Conservation (phyloP, 257 asterid species). For the Nicotiana attenuata region DNA sequence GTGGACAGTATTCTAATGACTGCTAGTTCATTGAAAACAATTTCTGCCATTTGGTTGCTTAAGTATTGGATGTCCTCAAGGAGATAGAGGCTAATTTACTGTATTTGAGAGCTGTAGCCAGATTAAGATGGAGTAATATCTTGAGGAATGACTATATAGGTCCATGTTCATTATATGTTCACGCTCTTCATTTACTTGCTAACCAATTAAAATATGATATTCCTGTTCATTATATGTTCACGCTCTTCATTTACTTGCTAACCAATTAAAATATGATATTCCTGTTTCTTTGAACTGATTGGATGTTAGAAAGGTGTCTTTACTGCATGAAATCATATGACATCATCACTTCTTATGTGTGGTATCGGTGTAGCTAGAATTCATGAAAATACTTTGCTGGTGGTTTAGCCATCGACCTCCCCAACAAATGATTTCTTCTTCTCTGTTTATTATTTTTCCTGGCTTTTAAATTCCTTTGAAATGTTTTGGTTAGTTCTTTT, state of each 20-base stretch:
- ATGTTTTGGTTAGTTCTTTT: not conserved
- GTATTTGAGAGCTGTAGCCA: not conserved
- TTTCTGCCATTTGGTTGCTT: not conserved
- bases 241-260: not conserved
- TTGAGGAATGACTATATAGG: not conserved
- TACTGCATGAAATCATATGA: not conserved
- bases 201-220: not conserved
- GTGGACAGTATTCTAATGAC: not conserved
- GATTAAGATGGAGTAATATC: not conserved
- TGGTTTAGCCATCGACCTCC: too few relatives aligned
- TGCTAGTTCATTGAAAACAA: not conserved
- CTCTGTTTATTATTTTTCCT: not conserved
- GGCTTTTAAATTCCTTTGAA: not conserved
- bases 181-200: not conserved
- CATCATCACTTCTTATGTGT: not conserved
- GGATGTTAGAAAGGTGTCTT: not conserved
- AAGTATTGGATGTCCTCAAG: not conserved
- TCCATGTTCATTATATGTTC: not conserved
- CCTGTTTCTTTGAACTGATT: slow-evolving; percentile 2
- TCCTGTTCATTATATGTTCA: not conserved
- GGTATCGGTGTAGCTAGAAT: not conserved
- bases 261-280: not conserved
- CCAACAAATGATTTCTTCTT: not conserved
- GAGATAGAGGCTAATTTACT: not conserved
- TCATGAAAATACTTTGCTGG: not conserved